phyloP scores from a whole-genome alignment of 805 yeast genomes.

The Diddensiella caesifluorescens region DNA sequence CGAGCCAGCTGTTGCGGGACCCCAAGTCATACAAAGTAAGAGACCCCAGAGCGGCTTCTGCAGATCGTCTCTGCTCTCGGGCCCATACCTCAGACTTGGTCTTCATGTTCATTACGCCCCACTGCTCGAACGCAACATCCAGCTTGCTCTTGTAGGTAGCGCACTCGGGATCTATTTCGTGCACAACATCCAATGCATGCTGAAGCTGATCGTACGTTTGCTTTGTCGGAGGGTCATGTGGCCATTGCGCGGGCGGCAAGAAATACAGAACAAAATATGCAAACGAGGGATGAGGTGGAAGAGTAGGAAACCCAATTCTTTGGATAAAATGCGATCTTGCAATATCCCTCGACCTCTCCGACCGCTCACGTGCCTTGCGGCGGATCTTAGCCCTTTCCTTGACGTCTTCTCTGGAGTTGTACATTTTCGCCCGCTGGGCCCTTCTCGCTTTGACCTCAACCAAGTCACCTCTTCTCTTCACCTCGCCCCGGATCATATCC shows the following conservation, averaged over 20 bases:
- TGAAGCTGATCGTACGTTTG: constrained; percentile 39
- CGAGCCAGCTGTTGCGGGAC: constrained; percentile 39
- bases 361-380: constrained; percentile 41
- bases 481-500: constrained; percentile 42
- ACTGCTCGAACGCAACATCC: constrained; percentile 42
- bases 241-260: constrained; percentile 44
- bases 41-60: constrained; percentile 40
- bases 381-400: constrained; percentile 42
- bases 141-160: constrained; percentile 36
- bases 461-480: constrained; percentile 47
- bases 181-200: constrained; percentile 19
- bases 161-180: constrained; percentile 14
- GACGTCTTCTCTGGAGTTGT: constrained; percentile 46
- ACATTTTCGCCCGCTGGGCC: constrained; percentile 37
- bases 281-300: constrained; percentile 44
- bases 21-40: constrained; percentile 42
- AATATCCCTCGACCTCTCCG: constrained; percentile 37
- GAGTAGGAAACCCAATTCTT: constrained; percentile 35
- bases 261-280: constrained; percentile 46
- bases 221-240: constrained; percentile 47
- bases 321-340: constrained; percentile 36
- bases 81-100: constrained; percentile 41
- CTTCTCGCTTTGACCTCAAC: constrained; percentile 39
- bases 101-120: constrained; percentile 37
- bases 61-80: constrained; percentile 40